Evolutionary conservation across 2,329 filamentous ascomycete genomes (phyloP), one percentile per base, ranked within the genome.

Genomic region (Sporothrix brasiliensis): DNA sequence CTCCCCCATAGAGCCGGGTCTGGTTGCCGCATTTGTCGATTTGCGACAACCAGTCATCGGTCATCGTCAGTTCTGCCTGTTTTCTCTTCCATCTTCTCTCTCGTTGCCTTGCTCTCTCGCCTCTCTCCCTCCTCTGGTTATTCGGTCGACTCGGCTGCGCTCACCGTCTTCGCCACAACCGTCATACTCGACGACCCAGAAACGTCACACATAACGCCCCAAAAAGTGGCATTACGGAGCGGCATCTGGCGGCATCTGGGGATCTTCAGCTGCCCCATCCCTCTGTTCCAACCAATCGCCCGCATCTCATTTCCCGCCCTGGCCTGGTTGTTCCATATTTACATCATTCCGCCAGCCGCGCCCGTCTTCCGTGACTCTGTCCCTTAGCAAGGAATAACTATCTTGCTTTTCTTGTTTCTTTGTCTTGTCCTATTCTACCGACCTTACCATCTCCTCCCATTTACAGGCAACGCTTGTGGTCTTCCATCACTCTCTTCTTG

Each of bases 251-350:
- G 39, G 58, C 49, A 58, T 67, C 65, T 54, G 41, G 67, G 61
- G 61, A 70, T 68, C 56, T 68, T 56, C 69, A 68, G 66, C 56
- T 71, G 50, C 44, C 50, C 66, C 21, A 58, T 66, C 50, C 54
- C 47, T 52, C 56, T 70, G n/a, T 16, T 24, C 54, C 54, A 68
- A 58, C 66, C 69, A 71, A 69, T 63, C 54, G 69, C 47, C 63
- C 69, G 47, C 53, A 21, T 49, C 65, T 68, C 47, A 70, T 68
- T 70, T 67, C 69, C 54, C 54, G 63, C 69, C 63, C 65, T 53
- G 41, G 19, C 30, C 44, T 70, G 39, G 58, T 24, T 44, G 39
- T 67, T 24, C 19, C 27, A 68, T 68, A 56, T 68, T 56, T 47
- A 14, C 66, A 41, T 30, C 66, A 58, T 68, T 68, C 53, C 39